Base-by-base conservation (phyloP, 495 filamentous ascomycete genomes). In the Barbatosphaeria neglecta region DNA sequence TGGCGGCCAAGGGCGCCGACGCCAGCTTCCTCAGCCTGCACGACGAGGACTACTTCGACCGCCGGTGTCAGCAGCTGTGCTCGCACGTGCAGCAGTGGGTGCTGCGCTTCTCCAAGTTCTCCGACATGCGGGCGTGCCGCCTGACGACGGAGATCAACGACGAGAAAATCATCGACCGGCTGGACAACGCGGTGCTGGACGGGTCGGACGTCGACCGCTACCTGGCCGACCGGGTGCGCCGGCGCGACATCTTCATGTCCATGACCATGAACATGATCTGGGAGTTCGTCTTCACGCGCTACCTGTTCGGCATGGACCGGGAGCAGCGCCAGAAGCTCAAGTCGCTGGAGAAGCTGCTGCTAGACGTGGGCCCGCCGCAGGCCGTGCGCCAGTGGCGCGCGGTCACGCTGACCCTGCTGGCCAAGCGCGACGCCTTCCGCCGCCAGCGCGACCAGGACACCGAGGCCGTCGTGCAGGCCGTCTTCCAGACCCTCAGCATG, bases 251-350 rank as follows among this genome's bases (percentile, higher is more conserved):
- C 27, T 93, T 97, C 68, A 95, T 95, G 85, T 89, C 86, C 20
- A 85, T 97, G 53, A 82, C 88, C 51, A 97, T 96, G 88, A 89
- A 81, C 38, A 94, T 98, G 86, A 79, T 97, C 28, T 96, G 88
- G 87, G 90, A 97, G 60, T 95, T 86, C 57, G 81, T 98, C 59
- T 98, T 98, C 63, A 94, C 89, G 10, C 82, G 93, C 46, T 98
- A 97, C 59, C 79, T 98, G 28, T 97, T 98, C 58, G 92, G 93
- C 50, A 92, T 97, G 87, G 90, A 96, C 65, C 77, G 88, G 43
- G 92, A 95, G 59, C 90, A 98, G 59, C 84, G 93, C 22, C 90
- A 97, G 64, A 95, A 94, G 58, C 83, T 98, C 58, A 94, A 97
- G 66, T 77, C 78, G 7, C 78, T 97, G 15, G 92, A 98, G 67